Base-by-base conservation (phyloP, 306 rosid genomes). In the Morella rubra region DNA sequence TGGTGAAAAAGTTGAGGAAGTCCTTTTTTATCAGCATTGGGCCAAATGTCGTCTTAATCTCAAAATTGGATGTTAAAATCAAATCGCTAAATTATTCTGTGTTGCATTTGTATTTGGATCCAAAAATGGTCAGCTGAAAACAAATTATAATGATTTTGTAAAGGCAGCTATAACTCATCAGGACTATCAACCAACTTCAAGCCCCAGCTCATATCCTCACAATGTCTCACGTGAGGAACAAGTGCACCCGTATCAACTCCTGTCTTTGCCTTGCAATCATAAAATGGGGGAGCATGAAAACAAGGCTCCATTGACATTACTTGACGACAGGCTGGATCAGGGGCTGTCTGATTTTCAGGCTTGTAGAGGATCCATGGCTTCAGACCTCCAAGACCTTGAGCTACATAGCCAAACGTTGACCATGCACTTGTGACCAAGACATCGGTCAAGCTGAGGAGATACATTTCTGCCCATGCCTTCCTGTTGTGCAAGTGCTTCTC, bases 191-290 rank as follows among this genome's bases (percentile, higher is more conserved):
- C 90, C 85, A 91, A 76, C 81, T 91, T 91, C 64, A 91, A 93
- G 72, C 96, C 96, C 96, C 93, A 91, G 41, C 93, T 89, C 93
- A 91, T 89, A 79, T 91, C 96, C 82, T 91, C 93, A 69, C 96
- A 91, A 70, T 91, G 93, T 81, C 81, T 89, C 32, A 91, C 93
- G 49, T 87, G 86, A 14, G 96, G 91, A 77, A 91, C 96, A 69
- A 91, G 53, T 5, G 8, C 76, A 56, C 96, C 90, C 45, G 96
- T 89, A 77, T 89, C 94, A 37, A 58, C 58, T 72, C 94, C 96
- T 27, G 68, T 82, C 84, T 78, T 90, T 42, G 93, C 90, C 83
- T 85, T 86, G 86, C 96, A 90, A 83, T 88, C 96, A 79, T 86
- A 90, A 83, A 90, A 85, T 20, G 91, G 94, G 73, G 91, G 93